These are phyloP conservation scores for Kurtzmaniella quercitrusa DNA, from an alignment of 1,139 yeast species.

Conservation along the genomic window DNA sequence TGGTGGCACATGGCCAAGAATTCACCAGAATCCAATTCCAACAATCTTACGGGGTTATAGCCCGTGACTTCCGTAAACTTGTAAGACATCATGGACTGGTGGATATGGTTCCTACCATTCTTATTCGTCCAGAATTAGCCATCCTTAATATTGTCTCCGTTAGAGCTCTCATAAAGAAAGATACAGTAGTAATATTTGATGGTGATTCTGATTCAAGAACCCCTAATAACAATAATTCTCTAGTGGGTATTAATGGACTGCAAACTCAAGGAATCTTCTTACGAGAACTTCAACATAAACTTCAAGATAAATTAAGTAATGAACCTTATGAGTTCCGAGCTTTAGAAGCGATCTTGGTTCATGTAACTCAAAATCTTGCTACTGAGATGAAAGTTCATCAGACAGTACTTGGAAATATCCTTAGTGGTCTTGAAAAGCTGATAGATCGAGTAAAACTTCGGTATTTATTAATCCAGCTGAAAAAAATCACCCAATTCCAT, in stretches of 20 bases:
- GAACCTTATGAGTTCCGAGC: constrained; percentile 44
- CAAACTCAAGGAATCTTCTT: constrained; percentile 34
- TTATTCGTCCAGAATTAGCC: constrained; percentile 34
- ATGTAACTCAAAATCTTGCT: constrained; percentile 34
- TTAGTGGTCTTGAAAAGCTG: constrained; percentile 35
- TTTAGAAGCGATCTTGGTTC: constrained; percentile 37
- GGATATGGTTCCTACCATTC: constrained; percentile 43
- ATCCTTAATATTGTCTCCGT: constrained; percentile 37
- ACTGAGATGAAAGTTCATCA: constrained; percentile 43
- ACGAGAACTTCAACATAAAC: constrained; percentile 26
- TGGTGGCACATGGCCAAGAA: constrained; percentile 38
- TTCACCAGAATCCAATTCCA: constrained; percentile 33
- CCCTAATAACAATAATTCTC: constrained; percentile 20
- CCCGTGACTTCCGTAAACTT: constrained; percentile 41
- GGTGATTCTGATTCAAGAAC: constrained; percentile 13
- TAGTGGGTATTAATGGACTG: constrained; percentile 23
- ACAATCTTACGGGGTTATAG: constrained; percentile 30
- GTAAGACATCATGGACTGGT: constrained; percentile 23
- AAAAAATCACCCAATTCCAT: constrained; percentile 42
- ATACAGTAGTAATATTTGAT: constrained; percentile 39
- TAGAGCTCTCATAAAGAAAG: constrained; percentile 38
- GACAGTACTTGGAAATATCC: constrained; percentile 34
- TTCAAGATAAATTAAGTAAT: constrained; percentile 18
- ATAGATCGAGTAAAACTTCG: constrained; percentile 38
- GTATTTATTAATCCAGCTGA: constrained; percentile 39